Percentiles rank a stretch among this genome's conserved stretches.
phyloP scores from a whole-genome alignment of 2,329 filamentous ascomycete species.

The Colletotrichum somersetense region DNA sequence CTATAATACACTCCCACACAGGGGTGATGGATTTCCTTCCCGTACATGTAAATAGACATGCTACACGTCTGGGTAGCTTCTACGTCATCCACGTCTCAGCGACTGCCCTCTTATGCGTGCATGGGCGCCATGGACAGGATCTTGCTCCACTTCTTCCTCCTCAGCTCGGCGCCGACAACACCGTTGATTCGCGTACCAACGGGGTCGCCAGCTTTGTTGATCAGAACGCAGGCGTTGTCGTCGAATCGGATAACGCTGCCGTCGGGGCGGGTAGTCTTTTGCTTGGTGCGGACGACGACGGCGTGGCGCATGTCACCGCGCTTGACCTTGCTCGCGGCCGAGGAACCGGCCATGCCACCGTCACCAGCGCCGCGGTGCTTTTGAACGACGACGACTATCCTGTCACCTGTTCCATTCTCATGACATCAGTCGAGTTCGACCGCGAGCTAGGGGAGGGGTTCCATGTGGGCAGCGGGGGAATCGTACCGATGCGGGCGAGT shows the following conservation, averaged over 20 bases:
- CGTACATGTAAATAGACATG: conserved; percentile 35
- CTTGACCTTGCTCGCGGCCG: conserved; percentile 90
- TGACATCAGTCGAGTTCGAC: conserved; percentile 52
- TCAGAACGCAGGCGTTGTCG: conserved; percentile 96
- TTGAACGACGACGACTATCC: conserved; percentile 97
- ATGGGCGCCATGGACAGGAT: conserved; percentile 93
- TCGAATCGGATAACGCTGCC: conserved; percentile 93
- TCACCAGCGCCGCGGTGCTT: conserved; percentile 88
- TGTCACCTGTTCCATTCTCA: conserved; percentile 79
- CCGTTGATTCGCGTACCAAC: conserved; percentile 94
- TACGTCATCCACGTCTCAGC: background rate
- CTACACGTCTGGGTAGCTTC: conserved; percentile 8
- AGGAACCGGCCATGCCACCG: conserved; percentile 77
- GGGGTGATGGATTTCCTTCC: conserved; percentile 17
- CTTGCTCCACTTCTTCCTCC: conserved; percentile 97
- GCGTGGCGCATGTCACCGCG: conserved; percentile 97
- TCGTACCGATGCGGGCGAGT: conserved; percentile 86
- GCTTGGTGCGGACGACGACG: conserved; percentile 90
- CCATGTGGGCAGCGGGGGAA: background rate
- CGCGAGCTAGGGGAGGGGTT: background rate
- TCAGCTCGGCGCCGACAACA: conserved; percentile 89
- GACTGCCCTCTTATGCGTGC: conserved; percentile 59
- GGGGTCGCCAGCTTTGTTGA: conserved; percentile 97
- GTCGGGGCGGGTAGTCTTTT: conserved; percentile 88
- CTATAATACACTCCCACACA: conserved; percentile 31